These are phyloP conservation scores for Jamesozyma rosinii DNA, from an alignment of 805 yeast genomes.

Conservation along the genomic window DNA sequence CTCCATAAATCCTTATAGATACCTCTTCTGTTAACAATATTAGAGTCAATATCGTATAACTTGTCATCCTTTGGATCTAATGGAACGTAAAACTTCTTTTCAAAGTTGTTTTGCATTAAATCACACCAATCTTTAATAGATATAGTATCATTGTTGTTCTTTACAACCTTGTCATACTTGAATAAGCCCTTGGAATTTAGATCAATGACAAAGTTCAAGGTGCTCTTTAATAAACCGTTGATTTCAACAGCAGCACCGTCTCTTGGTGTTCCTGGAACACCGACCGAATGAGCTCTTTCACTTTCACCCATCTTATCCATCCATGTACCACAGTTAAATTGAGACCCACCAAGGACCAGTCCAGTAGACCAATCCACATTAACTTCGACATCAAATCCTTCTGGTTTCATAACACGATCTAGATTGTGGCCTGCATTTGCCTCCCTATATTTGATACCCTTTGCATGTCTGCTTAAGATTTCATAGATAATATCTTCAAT, in stretches of 20 bases:
- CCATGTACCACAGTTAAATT: conserved; percentile 95
- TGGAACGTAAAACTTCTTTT: conserved; percentile 72
- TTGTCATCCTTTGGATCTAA: conserved; percentile 49
- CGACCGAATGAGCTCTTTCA: conserved; percentile 67
- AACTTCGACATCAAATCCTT: conserved; percentile 81
- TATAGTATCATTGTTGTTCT: conserved; percentile 48
- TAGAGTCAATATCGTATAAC: conserved; percentile 50
- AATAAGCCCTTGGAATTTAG: conserved; percentile 49
- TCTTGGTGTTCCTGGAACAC: conserved; percentile 95
- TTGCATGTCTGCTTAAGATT: conserved; percentile 78
- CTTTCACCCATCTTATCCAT: conserved; percentile 99
- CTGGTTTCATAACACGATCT: conserved; percentile 86
- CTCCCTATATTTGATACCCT: conserved; percentile 78
- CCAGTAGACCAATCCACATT: conserved; percentile 86
- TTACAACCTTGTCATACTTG: conserved; percentile 47
- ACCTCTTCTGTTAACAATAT: conserved; percentile 78
- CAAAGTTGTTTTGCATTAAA: conserved; percentile 64
- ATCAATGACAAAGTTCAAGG: conserved; percentile 67
- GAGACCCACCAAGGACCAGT: conserved; percentile 82
- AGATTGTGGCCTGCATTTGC: conserved; percentile 88
- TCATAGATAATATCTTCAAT: conserved; percentile 75
- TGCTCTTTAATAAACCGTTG: conserved; percentile 77
- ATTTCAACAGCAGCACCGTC: conserved; percentile 95
- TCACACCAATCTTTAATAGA: conserved; percentile 63
- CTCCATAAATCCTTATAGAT: conserved; percentile 80